A percentile compares a stretch with the other conserved stretches of the same genome.
Conservation (phyloP, 2,329 filamentous ascomycete species). For the Claviceps monticola region DNA sequence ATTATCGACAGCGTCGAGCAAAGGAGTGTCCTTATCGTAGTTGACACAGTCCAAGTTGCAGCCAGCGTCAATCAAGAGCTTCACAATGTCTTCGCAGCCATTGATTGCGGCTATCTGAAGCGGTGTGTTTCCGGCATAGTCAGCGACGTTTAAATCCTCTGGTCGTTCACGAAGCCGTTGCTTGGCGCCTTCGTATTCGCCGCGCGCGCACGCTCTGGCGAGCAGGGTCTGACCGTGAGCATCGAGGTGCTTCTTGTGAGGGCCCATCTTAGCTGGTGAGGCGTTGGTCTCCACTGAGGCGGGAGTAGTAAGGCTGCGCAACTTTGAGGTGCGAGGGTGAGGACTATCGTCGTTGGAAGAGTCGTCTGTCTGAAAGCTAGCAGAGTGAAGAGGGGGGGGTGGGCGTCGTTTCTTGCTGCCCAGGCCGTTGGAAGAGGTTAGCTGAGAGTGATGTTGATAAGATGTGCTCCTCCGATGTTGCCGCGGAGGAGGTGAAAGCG, state of each 20-base stretch:
- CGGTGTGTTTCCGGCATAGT: constrained; percentile 93
- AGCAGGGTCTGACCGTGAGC: constrained; percentile 83
- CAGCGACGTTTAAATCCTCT: constrained; percentile 75
- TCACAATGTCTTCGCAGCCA: constrained; percentile 75
- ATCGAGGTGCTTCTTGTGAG: constrained; percentile 78
- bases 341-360: constrained; percentile 48
- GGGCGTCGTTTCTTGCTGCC: constrained; percentile 46
- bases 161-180: constrained; percentile 63
- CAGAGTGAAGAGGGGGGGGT: constrained; percentile 46
- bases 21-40: constrained; percentile 78
- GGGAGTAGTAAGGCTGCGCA: constrained; percentile 41
- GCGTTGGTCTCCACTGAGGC: constrained; percentile 44
- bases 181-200: constrained; percentile 68
- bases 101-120: constrained; percentile 85
- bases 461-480: constrained; percentile 50
- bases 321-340: constrained; percentile 42
- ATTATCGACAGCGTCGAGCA: constrained; percentile 94
- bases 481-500: constrained; percentile 44
- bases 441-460: constrained; percentile 43
- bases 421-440: constrained; percentile 35
- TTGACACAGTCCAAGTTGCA: constrained; percentile 71
- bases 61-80: constrained; percentile 69
- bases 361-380: constrained; percentile 54
- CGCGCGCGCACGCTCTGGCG: constrained; percentile 77
- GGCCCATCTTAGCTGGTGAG: constrained; percentile 53